Evolutionary conservation across 73 alveolate genomes (phyloP).

Genomic region (Tetrahymena malaccensis): DNA sequence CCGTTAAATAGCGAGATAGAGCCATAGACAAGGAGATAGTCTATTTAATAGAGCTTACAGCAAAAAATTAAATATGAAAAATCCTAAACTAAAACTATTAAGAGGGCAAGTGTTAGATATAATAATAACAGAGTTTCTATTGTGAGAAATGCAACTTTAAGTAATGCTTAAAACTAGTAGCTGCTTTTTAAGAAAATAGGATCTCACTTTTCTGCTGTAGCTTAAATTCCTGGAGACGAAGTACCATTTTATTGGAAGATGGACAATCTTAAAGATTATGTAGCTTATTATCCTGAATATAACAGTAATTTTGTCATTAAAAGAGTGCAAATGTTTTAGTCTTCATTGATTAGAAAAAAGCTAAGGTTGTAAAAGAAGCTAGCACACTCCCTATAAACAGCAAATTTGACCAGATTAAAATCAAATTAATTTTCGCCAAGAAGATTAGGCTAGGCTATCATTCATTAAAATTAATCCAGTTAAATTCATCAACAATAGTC

Average conservation of each 20-base stretch:
- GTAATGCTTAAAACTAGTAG: background rate
- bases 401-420: background rate
- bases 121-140: background rate
- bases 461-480: background rate
- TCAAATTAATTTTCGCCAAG: background rate
- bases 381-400: background rate
- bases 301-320: background rate
- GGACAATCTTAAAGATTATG: background rate
- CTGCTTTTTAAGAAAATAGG: background rate
- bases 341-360: background rate
- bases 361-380: background rate
- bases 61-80: background rate
- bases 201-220: background rate
- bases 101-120: background rate
- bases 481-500: background rate
- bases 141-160: background rate
- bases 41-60: background rate
- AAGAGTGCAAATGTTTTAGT: background rate
- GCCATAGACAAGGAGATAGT: background rate
- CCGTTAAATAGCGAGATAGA: background rate
- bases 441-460: background rate
- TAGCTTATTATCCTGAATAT: background rate
- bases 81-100: background rate
- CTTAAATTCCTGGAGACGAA: background rate
- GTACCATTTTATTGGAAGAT: background rate